Percentiles rank a stretch among this genome's conserved stretches.
Conservation (phyloP, 1,284 basidiomycete species). For the Pyrrhoderma noxium region DNA sequence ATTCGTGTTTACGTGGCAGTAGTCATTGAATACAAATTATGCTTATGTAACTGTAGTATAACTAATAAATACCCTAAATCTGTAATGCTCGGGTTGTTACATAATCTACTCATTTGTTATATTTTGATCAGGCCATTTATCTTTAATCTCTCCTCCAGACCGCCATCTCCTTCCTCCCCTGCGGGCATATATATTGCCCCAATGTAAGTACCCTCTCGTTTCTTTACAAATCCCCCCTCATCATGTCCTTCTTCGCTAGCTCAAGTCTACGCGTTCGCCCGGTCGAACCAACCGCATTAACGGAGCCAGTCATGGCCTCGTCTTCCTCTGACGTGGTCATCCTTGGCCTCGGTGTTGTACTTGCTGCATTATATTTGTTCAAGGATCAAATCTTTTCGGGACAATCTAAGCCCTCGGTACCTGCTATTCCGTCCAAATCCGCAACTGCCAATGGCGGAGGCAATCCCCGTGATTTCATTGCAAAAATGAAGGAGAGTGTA, state of each 20-base stretch:
- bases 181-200: conserved; percentile 4
- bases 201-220: conserved; percentile 20
- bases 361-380: conserved; percentile 73
- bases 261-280: conserved; percentile 15
- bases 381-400: conserved; percentile 65
- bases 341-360: conserved; percentile 59
- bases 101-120: too few relatives aligned
- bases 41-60: too few relatives aligned
- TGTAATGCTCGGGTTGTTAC: too few relatives aligned
- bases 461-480: conserved; percentile 84
- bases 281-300: background rate
- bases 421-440: conserved; percentile 37
- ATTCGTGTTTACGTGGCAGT: too few relatives aligned
- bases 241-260: conserved; percentile 32
- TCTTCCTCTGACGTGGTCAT: conserved; percentile 60
- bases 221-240: conserved; percentile 22
- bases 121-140: too few relatives aligned
- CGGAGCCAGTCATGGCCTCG: conserved; percentile 25
- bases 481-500: conserved; percentile 85
- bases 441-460: conserved; percentile 51
- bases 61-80: too few relatives aligned
- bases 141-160: background rate
- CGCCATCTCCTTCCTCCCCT: conserved; percentile 2
- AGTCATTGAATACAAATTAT: too few relatives aligned
- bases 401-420: conserved; percentile 49